Conservation (phyloP, 78 protist species). For the Speleostelium caveatum region DNA sequence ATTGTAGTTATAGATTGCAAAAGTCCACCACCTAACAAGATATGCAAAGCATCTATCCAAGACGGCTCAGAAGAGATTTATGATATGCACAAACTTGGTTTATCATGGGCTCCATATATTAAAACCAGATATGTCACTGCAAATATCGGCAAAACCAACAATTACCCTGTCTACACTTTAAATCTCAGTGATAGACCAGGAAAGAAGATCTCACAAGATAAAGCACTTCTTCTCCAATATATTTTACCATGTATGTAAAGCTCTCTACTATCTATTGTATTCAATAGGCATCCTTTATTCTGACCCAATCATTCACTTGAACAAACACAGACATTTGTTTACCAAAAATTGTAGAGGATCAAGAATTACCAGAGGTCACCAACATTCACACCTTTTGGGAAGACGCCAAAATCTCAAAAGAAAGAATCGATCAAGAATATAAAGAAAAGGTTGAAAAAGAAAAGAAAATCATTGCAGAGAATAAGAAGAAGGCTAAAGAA, state of each 20-base stretch:
- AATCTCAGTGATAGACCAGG: constrained; percentile 25
- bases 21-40: constrained; percentile 46
- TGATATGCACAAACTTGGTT: neutral
- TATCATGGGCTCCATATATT: constrained; percentile 44
- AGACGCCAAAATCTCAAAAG: neutral
- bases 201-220: constrained; percentile 26
- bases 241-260: constrained; percentile 41
- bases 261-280: neutral
- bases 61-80: constrained; percentile 33
- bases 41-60: constrained; percentile 56
- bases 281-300: no score
- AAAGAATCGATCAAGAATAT: neutral
- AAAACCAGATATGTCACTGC: neutral
- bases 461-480: neutral
- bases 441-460: neutral
- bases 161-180: constrained; percentile 5
- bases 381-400: neutral
- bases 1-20: constrained; percentile 59
- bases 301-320: neutral
- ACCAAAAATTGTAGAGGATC: constrained; percentile 13
- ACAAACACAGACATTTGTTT: constrained; percentile 10
- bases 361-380: neutral
- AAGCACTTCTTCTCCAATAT: constrained; percentile 17
- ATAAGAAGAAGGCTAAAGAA: neutral
- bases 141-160: neutral